A percentile compares a stretch with the other conserved stretches of the same genome.
These are phyloP conservation scores for Cyberlindnera xylosilytica DNA, from an alignment of 805 yeast genomes.

Conservation along the genomic window DNA sequence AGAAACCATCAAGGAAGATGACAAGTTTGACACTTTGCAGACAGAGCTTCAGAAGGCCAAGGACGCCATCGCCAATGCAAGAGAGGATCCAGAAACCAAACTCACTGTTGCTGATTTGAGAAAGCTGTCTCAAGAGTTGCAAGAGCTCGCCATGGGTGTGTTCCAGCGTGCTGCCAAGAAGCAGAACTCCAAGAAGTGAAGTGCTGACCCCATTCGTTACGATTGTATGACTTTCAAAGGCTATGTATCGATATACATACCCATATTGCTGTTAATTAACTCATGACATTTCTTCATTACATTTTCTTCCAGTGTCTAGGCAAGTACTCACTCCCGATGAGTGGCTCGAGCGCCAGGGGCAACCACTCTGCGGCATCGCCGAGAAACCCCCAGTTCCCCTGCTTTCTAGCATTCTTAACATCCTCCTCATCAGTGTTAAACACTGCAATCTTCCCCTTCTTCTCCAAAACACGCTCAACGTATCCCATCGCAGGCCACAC, in stretches of 20 bases:
- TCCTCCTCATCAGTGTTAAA: slow-evolving; percentile 70
- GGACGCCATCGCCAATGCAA: slow-evolving; percentile 64
- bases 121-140: slow-evolving; percentile 72
- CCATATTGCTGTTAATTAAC: too few species aligned
- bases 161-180: slow-evolving; percentile 45
- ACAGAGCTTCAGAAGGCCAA: slow-evolving; percentile 51
- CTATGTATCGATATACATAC: too few species aligned
- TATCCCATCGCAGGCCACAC: slow-evolving; percentile 94
- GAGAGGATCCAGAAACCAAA: slow-evolving; percentile 58
- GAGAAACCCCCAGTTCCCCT: slow-evolving; percentile 60
- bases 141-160: slow-evolving; percentile 69
- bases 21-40: slow-evolving; percentile 44
- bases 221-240: background rate
- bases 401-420: slow-evolving; percentile 38
- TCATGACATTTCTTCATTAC: slow-evolving; percentile 5
- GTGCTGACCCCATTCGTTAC: background rate
- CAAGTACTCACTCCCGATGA: slow-evolving; percentile 32
- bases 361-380: slow-evolving; percentile 79
- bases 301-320: slow-evolving; percentile 27
- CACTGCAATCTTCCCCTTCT: slow-evolving; percentile 81
- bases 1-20: slow-evolving; percentile 45
- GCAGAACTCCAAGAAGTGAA: slow-evolving; percentile 5
- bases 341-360: slow-evolving; percentile 62
- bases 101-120: slow-evolving; percentile 58
- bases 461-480: slow-evolving; percentile 67